Evolutionary conservation across 225 moss, liverwort and hornwort genomes (phyloP).

Genomic region (Neckera pumila): DNA sequence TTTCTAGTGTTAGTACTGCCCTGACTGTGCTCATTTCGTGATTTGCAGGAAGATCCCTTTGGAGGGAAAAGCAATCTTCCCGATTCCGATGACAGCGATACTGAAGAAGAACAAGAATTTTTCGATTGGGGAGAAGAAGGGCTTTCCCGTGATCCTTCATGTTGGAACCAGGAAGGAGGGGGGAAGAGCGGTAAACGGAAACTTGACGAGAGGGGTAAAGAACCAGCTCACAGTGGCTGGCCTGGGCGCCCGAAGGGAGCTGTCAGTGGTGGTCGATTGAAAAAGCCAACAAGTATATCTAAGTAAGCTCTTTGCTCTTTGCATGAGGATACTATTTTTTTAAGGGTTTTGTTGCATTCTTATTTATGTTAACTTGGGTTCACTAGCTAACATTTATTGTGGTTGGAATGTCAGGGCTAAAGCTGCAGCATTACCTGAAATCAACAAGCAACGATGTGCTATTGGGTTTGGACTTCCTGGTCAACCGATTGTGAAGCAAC

Average conservation of each 20-base stretch:
- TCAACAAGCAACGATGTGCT: neutral
- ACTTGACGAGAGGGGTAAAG: conserved; percentile 5
- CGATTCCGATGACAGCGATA: conserved; percentile 20
- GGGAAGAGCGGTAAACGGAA: conserved; percentile 11
- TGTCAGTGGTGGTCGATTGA: neutral
- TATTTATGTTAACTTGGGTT: neutral
- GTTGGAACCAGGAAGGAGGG: conserved; percentile 6
- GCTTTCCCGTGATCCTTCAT: neutral
- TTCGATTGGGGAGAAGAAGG: neutral
- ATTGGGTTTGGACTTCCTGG: conserved; percentile 73
- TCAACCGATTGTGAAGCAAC: conserved; percentile 7
- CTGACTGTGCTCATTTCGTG: neutral
- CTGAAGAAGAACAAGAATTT: neutral
- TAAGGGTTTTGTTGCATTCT: neutral
- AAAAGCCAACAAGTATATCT: neutral
- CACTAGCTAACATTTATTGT: neutral
- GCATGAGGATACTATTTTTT: neutral
- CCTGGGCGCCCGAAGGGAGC: neutral
- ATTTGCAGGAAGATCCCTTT: conserved; percentile 9
- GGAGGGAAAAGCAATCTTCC: conserved; percentile 4
- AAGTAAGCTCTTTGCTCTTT: neutral
- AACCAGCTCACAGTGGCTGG: neutral
- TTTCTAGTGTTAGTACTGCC: neutral
- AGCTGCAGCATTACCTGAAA: neutral
- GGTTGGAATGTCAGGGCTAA: neutral